Evolutionary conservation across 352 stramenopile genomes (phyloP).

Genomic region (Thraustochytrium sp.): DNA sequence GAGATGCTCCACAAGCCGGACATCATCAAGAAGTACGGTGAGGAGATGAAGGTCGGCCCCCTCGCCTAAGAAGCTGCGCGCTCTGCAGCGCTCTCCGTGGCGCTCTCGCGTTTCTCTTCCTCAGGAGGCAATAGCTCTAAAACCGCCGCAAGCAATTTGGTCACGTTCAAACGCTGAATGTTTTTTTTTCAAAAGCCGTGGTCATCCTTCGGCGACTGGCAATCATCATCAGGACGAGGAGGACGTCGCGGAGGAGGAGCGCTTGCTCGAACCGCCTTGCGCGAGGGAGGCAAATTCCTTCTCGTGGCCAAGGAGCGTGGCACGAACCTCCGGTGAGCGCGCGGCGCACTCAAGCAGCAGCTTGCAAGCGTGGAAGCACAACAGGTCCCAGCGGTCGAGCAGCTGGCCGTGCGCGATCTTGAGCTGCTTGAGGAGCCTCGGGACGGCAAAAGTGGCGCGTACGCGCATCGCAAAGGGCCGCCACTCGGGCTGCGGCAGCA

Average conservation of each 20-base stretch:
- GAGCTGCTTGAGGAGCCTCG: background rate
- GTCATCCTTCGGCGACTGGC: no score
- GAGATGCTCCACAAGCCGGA: slow-evolving; percentile 46
- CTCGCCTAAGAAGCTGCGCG: background rate
- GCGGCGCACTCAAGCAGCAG: slow-evolving; percentile 4
- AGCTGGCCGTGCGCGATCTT: background rate
- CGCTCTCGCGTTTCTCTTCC: background rate
- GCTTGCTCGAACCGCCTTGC: no score
- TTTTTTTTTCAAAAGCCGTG: no score
- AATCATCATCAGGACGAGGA: no score
- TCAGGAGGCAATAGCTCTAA: background rate
- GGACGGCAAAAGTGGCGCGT: background rate
- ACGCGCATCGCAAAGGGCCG: background rate
- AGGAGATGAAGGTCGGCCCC: slow-evolving; percentile 17
- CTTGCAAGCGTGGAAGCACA: background rate
- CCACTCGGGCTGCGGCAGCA: background rate
- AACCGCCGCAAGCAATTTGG: background rate
- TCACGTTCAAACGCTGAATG: no score
- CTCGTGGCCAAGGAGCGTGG: background rate
- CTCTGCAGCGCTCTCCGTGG: background rate
- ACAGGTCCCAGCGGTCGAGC: background rate
- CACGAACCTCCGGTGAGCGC: background rate
- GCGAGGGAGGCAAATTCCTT: background rate
- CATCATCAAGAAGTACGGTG: slow-evolving; percentile 38
- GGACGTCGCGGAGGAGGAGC: no score